These are phyloP conservation scores for Basidioascus undulatus DNA, from an alignment of 768 basidiomycete species.

Conservation along the genomic window DNA sequence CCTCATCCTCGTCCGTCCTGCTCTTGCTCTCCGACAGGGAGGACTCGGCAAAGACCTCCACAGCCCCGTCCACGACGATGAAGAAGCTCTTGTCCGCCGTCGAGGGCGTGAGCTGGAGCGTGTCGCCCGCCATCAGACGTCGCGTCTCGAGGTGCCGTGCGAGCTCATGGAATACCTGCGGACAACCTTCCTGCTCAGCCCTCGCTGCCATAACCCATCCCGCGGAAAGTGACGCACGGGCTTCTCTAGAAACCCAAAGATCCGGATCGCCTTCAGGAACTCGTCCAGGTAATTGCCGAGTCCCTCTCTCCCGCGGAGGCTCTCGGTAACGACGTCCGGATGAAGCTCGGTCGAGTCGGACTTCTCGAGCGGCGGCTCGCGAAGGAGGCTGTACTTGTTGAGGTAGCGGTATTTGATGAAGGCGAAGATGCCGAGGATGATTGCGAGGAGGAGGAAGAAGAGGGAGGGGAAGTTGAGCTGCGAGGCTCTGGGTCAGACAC, in stretches of 20 bases:
- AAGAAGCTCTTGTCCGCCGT: slow-evolving; percentile 89
- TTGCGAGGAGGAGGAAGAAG: slow-evolving; percentile 44
- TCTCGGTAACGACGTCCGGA: slow-evolving; percentile 59
- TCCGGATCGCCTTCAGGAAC: slow-evolving; percentile 67
- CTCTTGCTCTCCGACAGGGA: not conserved
- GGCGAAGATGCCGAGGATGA: slow-evolving; percentile 46
- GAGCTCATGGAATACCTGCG: slow-evolving; percentile 82
- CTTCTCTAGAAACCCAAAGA: slow-evolving; percentile 95
- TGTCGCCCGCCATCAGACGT: slow-evolving; percentile 86
- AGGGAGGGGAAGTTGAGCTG: slow-evolving; percentile 84
- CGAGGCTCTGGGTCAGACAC: slow-evolving; percentile 15
- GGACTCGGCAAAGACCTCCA: slow-evolving; percentile 56
- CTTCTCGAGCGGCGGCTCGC: slow-evolving; percentile 16
- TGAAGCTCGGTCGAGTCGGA: slow-evolving; percentile 25
- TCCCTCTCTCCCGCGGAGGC: slow-evolving; percentile 36
- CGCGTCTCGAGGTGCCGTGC: slow-evolving; percentile 87
- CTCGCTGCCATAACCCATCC: not conserved
- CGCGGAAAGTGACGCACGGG: slow-evolving; percentile 33
- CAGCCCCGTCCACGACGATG: slow-evolving; percentile 92
- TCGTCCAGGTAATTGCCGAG: slow-evolving; percentile 96
- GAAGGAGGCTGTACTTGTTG: slow-evolving; percentile 21
- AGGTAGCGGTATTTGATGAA: slow-evolving; percentile 39
- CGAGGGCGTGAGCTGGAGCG: slow-evolving; percentile 60
- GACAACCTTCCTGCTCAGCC: not conserved
- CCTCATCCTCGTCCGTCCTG: slow-evolving; percentile 36